These are phyloP conservation scores for Penicillium glabrum DNA, from an alignment of 2,329 filamentous ascomycete species.

Conservation along the genomic window DNA sequence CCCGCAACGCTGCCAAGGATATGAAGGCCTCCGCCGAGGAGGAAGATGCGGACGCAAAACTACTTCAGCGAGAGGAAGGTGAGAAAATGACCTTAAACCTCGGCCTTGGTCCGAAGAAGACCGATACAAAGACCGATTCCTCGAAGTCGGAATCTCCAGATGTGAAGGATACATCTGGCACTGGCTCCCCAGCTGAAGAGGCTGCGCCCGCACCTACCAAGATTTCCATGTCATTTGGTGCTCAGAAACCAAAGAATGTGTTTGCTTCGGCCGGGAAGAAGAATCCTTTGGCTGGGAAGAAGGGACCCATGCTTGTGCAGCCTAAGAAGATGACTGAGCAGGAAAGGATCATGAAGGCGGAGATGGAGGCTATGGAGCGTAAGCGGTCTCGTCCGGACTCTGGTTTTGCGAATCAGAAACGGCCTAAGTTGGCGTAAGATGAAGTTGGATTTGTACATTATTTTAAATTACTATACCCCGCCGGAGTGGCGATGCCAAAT, in stretches of 20 bases:
- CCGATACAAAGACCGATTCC: conserved; percentile 24
- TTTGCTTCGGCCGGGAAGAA: conserved; percentile 64
- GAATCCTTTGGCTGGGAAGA: conserved; percentile 70
- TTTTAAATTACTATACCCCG: neutral
- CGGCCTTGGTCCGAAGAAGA: conserved; percentile 41
- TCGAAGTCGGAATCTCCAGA: conserved; percentile 23
- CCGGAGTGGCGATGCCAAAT: neutral
- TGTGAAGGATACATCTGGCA: conserved; percentile 14
- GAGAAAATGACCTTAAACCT: conserved; percentile 75
- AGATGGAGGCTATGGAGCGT: conserved; percentile 61
- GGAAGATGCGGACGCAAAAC: conserved; percentile 43
- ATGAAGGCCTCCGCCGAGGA: conserved; percentile 41
- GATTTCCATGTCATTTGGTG: conserved; percentile 66
- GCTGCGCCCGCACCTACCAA: conserved; percentile 26
- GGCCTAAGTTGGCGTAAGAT: conserved; percentile 28
- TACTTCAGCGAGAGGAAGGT: conserved; percentile 61
- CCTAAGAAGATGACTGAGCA: conserved; percentile 86
- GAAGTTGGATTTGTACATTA: neutral
- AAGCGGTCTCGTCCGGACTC: conserved; percentile 53
- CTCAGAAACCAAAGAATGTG: conserved; percentile 60
- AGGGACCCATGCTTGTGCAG: conserved; percentile 56
- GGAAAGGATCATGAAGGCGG: conserved; percentile 85
- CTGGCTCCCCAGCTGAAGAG: conserved; percentile 14
- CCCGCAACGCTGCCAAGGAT: conserved; percentile 37
- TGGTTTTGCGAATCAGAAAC: conserved; percentile 34